Evolutionary conservation across 2,329 filamentous ascomycete species (phyloP), one percentile per base, ranked within the genome.

Genomic region (Nannizziopsis barbatae): DNA sequence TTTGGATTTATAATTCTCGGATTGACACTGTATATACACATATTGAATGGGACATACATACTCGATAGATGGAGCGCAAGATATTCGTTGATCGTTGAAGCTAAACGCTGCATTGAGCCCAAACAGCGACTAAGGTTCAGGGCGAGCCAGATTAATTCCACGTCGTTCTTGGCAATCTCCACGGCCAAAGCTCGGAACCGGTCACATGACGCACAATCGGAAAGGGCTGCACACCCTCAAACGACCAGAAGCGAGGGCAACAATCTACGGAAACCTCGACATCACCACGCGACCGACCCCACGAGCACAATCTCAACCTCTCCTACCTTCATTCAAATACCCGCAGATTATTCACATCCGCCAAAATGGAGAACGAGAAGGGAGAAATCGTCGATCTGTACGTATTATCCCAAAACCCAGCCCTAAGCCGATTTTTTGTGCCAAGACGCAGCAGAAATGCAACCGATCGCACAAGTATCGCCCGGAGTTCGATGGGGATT

Each of bases 361-460:
- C 63, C 69, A 89, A 80, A 75, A 98, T 96, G 92, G 92, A 98
- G 82, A 98, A 98, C 88, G 92, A 96, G 80, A 88, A 88, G 77
- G 90, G 90, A 78, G 88, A 96, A 76, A 89, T 95, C 77, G 92
- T 96, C 74, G 90, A 96, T 78, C 88, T 95, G 87, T 95, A 83
- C 75, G 83, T 74, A 60, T 42, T 40, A 10, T 14, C 17, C 20
- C 4, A n/a, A 27, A 15, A 17, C 20, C 22, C 33, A 10, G 12
- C 42, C 17, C 12, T 17, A 33, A 10, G 12, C 1, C 7, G 6
- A n/a, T 41, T 11, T 15, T 35, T 33, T 37, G 35, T 36, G 42
- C 47, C 47, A 45, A 50, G 42, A 43, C 33, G 17, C 12, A 42
- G 2, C 37, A 30, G 38, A 43, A 48, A 20, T 32, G 32, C 39